Evolutionary conservation across 768 basidiomycete genomes (phyloP), one percentile per base, ranked within the genome.

Genomic region (Russula virescens): DNA sequence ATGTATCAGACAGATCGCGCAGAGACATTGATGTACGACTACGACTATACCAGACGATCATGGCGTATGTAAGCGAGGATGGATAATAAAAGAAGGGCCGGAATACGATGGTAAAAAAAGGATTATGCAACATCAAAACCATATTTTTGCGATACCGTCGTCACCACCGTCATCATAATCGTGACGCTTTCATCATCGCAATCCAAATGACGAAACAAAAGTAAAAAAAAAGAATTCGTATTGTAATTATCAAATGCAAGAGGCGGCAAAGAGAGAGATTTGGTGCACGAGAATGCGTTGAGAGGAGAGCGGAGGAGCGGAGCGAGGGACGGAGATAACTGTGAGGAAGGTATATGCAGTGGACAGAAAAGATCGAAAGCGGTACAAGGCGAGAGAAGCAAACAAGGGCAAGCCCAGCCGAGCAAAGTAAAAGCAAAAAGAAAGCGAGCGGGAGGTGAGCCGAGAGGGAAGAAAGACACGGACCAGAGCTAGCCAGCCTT

Each of bases 401-500:
- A 35, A 35, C 34, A 35, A 35, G 34, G 34, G 34, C 34, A 10
- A 35, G 5, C 5, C 34, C 5, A 35, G 34, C 34, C 34, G 34
- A 14, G 38, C 5, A 11, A 38, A 38, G 38, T 11, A 38, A 38
- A 38, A 38, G 38, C 38, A 14, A 38, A 38, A 38, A 14, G n/a
- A 42, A 40, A 53, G 26, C 26, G 48, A 42, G 57, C 48, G n/a
- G 31, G 31, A 31, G 31, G 31, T 31, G 31, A 31, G 8, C 31
- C n/a, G n/a, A 40, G 31, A 23, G 42, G 31, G n/a, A 10, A 23
- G 42, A 23, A 11, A 51, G 25, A 59, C 28, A 53, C 35, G 40
- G 58, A 52, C 58, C 58, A 35, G 58, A 51, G 34, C 59, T 21
- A 60, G 59, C 43, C 58, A 51, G 48, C 31, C 51, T 28, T 52